Evolutionary conservation across 192 early-diverging fungal genomes (phyloP), one percentile per base, ranked within the genome.

Genomic region (Helicostylum pulchrum): DNA sequence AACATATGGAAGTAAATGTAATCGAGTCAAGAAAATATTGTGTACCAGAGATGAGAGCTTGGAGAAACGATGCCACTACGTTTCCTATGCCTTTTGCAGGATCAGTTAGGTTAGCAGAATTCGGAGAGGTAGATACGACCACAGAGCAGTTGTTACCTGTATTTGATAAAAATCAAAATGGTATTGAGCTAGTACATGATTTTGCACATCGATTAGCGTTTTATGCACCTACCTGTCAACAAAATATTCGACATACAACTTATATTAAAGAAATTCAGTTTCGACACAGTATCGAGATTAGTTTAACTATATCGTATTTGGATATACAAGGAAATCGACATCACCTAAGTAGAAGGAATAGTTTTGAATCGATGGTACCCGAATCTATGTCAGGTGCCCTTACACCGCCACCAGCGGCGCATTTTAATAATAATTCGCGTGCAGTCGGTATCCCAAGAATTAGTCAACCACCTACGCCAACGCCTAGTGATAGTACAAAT

Each of bases 161-260:
- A 5, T 62, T 68, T 50, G 50, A 47, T 14, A 68, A 61, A 19
- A 32, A 48, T 47, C 21, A 23, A 21, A 14, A 65, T 11, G 49
- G 51, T 10, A 68, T 68, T 20, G 59, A 61, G 6, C 1, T 68
- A 14, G 32, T 20, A 31, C 44, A 68, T 34, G 62, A 60, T 23
- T 39, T 68, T 54, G 49, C 67, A 14, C 42, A 61, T 39, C 19
- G 67, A 45, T 15, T 68, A 48, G 49, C 60, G 10, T 73, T 73
- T 54, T 30, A 65, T 3, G 49, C 65, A 21, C 71, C 70, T 11
- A 67, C 65, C 12, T 73, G 71, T 58, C 21, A 66, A 5, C 65
- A 65, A 31, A 73, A 66, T 15, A 39, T 61, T 21, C 65, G 67
- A 20, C 71, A 66, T 19, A 56, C 70, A 15, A 73, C 71, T 43